Conservation (phyloP, 805 yeast species). For the Saccharomycodes ludwigii region DNA sequence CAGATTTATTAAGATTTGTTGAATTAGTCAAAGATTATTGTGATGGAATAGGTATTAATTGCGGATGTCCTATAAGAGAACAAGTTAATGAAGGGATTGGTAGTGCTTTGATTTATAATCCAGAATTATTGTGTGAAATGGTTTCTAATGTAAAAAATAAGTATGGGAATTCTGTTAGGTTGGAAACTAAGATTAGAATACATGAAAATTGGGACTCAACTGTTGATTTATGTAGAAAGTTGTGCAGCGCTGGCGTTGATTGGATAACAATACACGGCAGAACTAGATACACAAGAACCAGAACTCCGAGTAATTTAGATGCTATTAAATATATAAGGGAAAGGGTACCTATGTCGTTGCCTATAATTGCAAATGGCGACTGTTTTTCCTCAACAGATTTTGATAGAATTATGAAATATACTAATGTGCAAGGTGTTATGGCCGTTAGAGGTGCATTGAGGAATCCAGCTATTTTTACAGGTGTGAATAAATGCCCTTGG, state of each 20-base stretch:
- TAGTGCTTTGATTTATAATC: conserved; percentile 82
- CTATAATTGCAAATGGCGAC: conserved; percentile 98
- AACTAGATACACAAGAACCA: conserved; percentile 71
- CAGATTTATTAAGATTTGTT: conserved; percentile 70
- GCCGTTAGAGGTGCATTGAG: conserved; percentile 79
- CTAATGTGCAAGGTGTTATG: conserved; percentile 90
- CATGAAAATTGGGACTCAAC: conserved; percentile 70
- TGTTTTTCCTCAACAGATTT: conserved; percentile 62
- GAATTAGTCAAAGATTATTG: conserved; percentile 84
- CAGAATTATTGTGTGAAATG: conserved; percentile 72
- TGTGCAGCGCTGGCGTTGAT: conserved; percentile 84
- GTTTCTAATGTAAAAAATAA: conserved; percentile 68
- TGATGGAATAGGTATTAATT: conserved; percentile 89
- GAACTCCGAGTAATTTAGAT: conserved; percentile 70
- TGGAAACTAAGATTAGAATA: conserved; percentile 88
- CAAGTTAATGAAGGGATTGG: conserved; percentile 95
- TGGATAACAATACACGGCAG: conserved; percentile 92
- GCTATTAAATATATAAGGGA: conserved; percentile 61
- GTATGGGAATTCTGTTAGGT: conserved; percentile 58
- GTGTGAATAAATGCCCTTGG: conserved; percentile 73
- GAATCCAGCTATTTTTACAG: conserved; percentile 84
- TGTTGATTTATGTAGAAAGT: conserved; percentile 51
- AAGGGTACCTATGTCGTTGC: conserved; percentile 37
- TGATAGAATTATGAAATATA: conserved; percentile 41
- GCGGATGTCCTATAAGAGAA: conserved; percentile 95